Base-by-base conservation (phyloP, 768 basidiomycete species). In the Inosperma sp. region DNA sequence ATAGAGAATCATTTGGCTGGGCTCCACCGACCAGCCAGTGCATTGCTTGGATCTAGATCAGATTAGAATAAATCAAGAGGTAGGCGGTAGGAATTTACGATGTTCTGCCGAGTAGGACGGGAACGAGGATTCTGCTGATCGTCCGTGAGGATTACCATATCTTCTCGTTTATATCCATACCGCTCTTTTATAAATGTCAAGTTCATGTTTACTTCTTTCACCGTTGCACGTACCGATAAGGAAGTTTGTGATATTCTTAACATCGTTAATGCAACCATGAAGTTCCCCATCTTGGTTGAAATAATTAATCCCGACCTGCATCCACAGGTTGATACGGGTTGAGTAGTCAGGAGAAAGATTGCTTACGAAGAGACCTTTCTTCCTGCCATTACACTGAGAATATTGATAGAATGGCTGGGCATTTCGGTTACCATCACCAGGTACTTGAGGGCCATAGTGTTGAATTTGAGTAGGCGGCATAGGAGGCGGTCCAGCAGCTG, bases 221-320 rank as follows among this genome's bases (percentile, higher is more conserved):
- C 40, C 12, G 33, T 7, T 17, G 17, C 25, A 23, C 22, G 19
- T 59, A 88, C 88, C 59, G 53, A 73, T 76, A 39, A 94, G 69
- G 72, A 97, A 97, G n/a, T 71, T 65, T 59, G 79, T 75, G 47
- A 97, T 80, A 64, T 93, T 94, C 41, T 73, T 67, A 0, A 85
- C 94, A 61, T 99, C 95, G 63, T 97, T 95, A 63, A 95, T 86
- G 63, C 95, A 98, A 8, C 95, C 95, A 1, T 71, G 66, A 6
- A 97, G 72, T 58, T 83, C 77, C n/a, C 77, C 77, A 3, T 65
- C 64, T 57, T 83, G 81, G 1, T 88, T 85, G 17, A 75, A 63
- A 63, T 97, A 97, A 66, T 92, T 92, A 59, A 96, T 89, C 0
- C 94, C 94, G 56, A 96, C 83, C 91, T 92, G 56, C 8, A 31